Base-by-base conservation (phyloP, 2,329 filamentous ascomycete species). In the Diplocarpon mali region DNA sequence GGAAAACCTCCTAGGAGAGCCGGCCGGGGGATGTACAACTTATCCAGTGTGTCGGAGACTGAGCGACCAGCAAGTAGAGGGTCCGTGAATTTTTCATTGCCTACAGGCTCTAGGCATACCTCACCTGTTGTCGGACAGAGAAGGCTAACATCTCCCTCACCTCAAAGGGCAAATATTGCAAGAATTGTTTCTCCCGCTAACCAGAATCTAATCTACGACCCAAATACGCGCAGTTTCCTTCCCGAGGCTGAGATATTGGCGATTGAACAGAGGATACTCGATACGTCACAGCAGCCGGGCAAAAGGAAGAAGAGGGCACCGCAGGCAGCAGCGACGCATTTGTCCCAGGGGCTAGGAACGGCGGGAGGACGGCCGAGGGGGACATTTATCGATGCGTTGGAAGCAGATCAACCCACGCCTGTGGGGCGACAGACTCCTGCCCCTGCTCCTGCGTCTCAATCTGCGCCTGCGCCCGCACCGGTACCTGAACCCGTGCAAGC, bases 181-280 rank as follows among this genome's bases (percentile, higher is more conserved):
- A 52, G 45, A 42, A 55, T 57, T 36, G 50, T 50, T 44, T 52
- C 54, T 28, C 52, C 45, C 51, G 53, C 52, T 58, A 66, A 35
- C 64, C 69, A 70, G 51, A 60, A 65, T 28, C 54, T 83, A 60
- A 72, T 83, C 38, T 78, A 79, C 54, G 78, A 81, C 51, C 69
- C 76, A n/a, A 80, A 81, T 53, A 79, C 78, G 13, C 69, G 78
- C 52, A 72, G 78, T 47, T 78, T 80, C 68, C 67, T 81, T 3
- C 69, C 72, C 2, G 69, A 63, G 42, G 60, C 58, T 5, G 65
- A 72, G 20, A 51, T 73, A 14, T 37, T 66, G 51, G 68, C 60
- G 40, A 63, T 63, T 36, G 68, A 73, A 40, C 65, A 70, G 43
- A 62, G 57, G 28, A 55, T 69, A 3, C 57, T 62, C 17, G 62